A percentile compares a stretch with the other conserved stretches of the same genome.
phyloP scores from a whole-genome alignment of 1,284 basidiomycete genomes.

The Meira nashicola region DNA sequence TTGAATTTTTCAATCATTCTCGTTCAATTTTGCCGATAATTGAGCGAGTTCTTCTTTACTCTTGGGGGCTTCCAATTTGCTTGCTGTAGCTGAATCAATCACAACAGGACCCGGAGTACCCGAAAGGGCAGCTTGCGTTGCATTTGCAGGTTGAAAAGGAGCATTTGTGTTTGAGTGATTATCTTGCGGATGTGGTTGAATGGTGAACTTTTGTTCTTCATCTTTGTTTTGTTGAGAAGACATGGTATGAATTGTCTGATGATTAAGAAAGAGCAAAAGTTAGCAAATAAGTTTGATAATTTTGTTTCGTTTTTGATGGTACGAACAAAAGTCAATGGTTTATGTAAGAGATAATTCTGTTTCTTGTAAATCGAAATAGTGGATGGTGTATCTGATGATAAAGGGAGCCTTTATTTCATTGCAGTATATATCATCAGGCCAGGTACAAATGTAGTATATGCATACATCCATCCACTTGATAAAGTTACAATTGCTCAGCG shows the following conservation, averaged over 20 bases:
- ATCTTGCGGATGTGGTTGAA: conserved; percentile 2
- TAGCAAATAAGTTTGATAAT: neutral
- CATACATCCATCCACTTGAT: too few species aligned
- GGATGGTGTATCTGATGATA: neutral
- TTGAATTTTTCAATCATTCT: too few species aligned
- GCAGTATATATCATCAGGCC: too few species aligned
- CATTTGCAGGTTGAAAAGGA: neutral
- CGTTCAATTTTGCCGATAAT: neutral
- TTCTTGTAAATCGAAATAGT: neutral
- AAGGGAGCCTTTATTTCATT: too few species aligned
- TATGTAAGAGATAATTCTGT: neutral
- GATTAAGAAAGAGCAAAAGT: too few species aligned
- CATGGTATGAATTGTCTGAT: too few species aligned
- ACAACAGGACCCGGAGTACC: neutral
- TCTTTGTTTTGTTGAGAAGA: too few species aligned
- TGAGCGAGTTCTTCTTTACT: conserved; percentile 3
- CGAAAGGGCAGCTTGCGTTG: neutral
- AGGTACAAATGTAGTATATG: too few species aligned
- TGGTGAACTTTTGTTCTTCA: neutral
- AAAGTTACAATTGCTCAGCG: too few species aligned
- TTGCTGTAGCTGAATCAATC: neutral
- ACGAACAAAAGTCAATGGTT: neutral
- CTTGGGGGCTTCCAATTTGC: neutral
- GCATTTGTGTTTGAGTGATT: neutral
- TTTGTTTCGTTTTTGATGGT: neutral